Base-by-base conservation (phyloP, 495 filamentous ascomycete species). In the Ascobolus immersus region DNA sequence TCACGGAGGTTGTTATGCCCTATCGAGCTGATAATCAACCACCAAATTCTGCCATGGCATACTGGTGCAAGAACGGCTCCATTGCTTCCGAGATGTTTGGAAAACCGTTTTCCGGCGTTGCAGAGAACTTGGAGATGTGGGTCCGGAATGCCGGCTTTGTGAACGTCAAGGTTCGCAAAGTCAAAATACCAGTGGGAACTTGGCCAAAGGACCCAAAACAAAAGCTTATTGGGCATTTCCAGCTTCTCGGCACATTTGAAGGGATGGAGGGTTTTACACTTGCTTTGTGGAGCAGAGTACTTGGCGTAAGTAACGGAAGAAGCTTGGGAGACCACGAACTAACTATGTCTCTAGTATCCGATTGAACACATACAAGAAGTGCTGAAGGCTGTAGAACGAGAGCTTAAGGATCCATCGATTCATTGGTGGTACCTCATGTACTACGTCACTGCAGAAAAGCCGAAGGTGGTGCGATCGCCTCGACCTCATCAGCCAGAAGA, bases 221-320 rank as follows among this genome's bases (percentile, higher is more conserved):
- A 20, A 44, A 24, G 20, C 40, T 44, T 17, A 35, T 44, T 19
- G 42, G 42, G 1, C 35, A 32, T 6, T 44, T 44, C 26, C 43
- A 44, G 21, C 18, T 44, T 9, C 19, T 44, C 12, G 44, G 39
- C 28, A 4, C 44, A 5, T 17, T 44, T 10, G 42, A 44, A 20
- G 42, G 42, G 18, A 44, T 44, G 42, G 42, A n/a, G n/a, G n/a
- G n/a, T n/a, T n/a, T n/a, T n/a, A n/a, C n/a, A n/a, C n/a, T n/a
- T n/a, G n/a, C n/a, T n/a, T n/a, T n/a, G n/a, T n/a, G n/a, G n/a
- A n/a, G n/a, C n/a, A n/a, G n/a, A n/a, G n/a, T n/a, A n/a, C n/a
- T n/a, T n/a, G n/a, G n/a, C n/a, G n/a, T n/a, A n/a, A n/a, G n/a
- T n/a, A n/a, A n/a, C n/a, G n/a, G n/a, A n/a, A n/a, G n/a, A n/a